Evolutionary conservation across 2,329 filamentous ascomycete species (phyloP).

Genomic region (Atkinsonella hypoxylon): DNA sequence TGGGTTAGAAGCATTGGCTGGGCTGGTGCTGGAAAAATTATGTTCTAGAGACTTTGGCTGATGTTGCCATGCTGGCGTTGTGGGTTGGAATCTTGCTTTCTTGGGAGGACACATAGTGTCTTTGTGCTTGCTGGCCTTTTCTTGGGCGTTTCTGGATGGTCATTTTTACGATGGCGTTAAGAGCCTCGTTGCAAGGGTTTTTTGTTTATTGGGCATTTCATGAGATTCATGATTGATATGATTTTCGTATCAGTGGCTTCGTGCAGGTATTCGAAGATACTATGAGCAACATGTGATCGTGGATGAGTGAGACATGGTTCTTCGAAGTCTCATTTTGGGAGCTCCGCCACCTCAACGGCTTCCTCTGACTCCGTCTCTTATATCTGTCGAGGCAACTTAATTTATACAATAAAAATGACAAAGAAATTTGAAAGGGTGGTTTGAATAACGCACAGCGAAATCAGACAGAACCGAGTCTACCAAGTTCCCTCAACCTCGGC

Average conservation of each 20-base stretch:
- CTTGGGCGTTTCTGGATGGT: not conserved
- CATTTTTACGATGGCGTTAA: not conserved
- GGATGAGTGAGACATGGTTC: too few species aligned
- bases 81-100: not conserved
- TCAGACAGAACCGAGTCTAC: not conserved
- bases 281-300: too few species aligned
- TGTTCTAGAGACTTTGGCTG: constrained; percentile 10
- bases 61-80: not conserved
- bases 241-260: too few species aligned
- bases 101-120: not conserved
- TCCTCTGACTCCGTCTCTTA: too few species aligned
- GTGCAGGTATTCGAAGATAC: too few species aligned
- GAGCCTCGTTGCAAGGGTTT: not conserved
- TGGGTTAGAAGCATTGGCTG: constrained; percentile 11
- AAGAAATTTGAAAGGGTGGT: not conserved
- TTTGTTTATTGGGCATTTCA: too few species aligned
- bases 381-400: too few species aligned
- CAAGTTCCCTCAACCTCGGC: constrained; percentile 23
- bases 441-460: not conserved
- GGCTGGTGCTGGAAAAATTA: constrained; percentile 9
- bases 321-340: too few species aligned
- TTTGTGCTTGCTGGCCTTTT: not conserved
- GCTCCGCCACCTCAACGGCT: too few species aligned
- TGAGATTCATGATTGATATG: too few species aligned
- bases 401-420: too few species aligned